Evolutionary conservation across 2,329 filamentous ascomycete species (phyloP).

Genomic region (Moelleriella libera): DNA sequence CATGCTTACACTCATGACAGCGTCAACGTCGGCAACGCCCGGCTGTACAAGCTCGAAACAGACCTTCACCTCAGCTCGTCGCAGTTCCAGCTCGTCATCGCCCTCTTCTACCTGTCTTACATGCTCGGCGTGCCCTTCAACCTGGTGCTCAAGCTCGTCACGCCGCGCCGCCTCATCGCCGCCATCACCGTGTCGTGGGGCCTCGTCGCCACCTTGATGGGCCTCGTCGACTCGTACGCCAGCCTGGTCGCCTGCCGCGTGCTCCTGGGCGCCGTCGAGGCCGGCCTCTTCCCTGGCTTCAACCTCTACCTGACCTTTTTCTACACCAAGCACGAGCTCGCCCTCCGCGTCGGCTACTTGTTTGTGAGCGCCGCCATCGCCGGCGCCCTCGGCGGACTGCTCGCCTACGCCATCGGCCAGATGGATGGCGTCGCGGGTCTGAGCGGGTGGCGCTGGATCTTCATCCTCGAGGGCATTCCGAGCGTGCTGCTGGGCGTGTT

Average conservation of each 20-base stretch:
- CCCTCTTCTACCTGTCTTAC: constrained; percentile 54
- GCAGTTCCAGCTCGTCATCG: constrained; percentile 57
- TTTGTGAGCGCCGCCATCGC: constrained; percentile 59
- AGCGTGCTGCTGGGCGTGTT: constrained; percentile 22
- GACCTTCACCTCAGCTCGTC: constrained; percentile 44
- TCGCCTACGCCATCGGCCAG: constrained; percentile 60
- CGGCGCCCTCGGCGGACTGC: constrained; percentile 56
- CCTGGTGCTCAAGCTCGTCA: constrained; percentile 47
- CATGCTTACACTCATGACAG: constrained; percentile 11
- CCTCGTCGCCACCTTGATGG: constrained; percentile 54
- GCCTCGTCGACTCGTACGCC: constrained; percentile 50
- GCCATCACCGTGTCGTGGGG: constrained; percentile 54
- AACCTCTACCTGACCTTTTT: constrained; percentile 61
- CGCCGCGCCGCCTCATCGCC: constrained; percentile 47
- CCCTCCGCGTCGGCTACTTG: constrained; percentile 57
- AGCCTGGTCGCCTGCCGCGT: constrained; percentile 54
- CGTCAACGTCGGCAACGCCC: constrained; percentile 62
- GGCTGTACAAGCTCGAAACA: constrained; percentile 49
- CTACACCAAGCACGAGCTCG: constrained; percentile 61
- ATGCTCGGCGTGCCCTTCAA: constrained; percentile 51
- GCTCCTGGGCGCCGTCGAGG: constrained; percentile 54
- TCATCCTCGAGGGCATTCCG: constrained; percentile 38
- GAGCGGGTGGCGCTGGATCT: constrained; percentile 58
- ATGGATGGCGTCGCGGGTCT: constrained; percentile 54
- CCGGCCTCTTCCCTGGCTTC: constrained; percentile 55